phyloP scores from a whole-genome alignment of 306 rosid genomes.

The Acacia crassicarpa region DNA sequence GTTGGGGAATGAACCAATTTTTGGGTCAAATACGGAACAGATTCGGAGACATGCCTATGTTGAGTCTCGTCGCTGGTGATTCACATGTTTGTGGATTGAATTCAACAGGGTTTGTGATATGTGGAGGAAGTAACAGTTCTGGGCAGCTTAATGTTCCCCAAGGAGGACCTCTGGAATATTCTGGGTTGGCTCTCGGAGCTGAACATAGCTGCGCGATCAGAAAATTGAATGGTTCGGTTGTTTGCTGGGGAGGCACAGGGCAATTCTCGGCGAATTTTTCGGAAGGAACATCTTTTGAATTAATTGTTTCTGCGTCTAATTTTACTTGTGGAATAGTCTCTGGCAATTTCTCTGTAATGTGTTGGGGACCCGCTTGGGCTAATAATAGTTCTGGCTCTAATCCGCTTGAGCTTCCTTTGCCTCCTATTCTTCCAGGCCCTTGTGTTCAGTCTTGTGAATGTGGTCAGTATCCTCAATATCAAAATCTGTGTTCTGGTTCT shows the following conservation, averaged over 20 bases:
- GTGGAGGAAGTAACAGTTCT: slow-evolving; percentile 60
- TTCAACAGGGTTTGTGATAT: slow-evolving; percentile 53
- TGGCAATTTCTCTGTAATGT: slow-evolving; percentile 56
- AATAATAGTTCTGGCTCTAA: slow-evolving; percentile 4
- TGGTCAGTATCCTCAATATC: slow-evolving; percentile 56
- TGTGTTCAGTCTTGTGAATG: slow-evolving; percentile 73
- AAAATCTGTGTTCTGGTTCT: slow-evolving; percentile 49
- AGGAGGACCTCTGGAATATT: slow-evolving; percentile 41
- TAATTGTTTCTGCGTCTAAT: slow-evolving; percentile 68
- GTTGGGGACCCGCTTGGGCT: slow-evolving; percentile 93
- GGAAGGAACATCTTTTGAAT: slow-evolving; percentile 48
- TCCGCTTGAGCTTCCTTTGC: slow-evolving; percentile 45
- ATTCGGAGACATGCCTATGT: slow-evolving; percentile 58
- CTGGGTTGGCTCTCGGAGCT: slow-evolving; percentile 68
- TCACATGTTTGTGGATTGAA: slow-evolving; percentile 84
- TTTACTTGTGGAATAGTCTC: slow-evolving; percentile 75
- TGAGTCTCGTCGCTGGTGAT: slow-evolving; percentile 61
- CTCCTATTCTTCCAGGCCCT: slow-evolving; percentile 82
- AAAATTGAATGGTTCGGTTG: slow-evolving; percentile 51
- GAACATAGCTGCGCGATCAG: slow-evolving; percentile 75
- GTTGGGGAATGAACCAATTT: slow-evolving; percentile 60
- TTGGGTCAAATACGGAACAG: slow-evolving; percentile 40
- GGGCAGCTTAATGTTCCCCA: slow-evolving; percentile 70
- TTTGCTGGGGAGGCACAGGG: slow-evolving; percentile 84
- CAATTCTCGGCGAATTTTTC: slow-evolving; percentile 37